Conservation (phyloP, 352 stramenopile species). For the Phytophthora hybrid region DNA sequence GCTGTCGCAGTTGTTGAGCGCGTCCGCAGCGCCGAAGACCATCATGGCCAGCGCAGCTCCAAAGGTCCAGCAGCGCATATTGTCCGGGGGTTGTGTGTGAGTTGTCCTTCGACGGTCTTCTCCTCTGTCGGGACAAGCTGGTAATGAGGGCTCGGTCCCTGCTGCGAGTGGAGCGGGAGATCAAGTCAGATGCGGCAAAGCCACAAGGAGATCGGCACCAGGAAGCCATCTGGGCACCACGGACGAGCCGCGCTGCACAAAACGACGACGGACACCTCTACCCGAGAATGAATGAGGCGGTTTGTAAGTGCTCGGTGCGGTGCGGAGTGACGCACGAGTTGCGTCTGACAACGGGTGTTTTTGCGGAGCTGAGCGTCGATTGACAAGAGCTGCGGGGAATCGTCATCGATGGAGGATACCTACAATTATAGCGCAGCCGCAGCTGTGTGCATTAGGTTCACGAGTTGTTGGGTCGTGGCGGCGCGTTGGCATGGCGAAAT, state of each 20-base stretch:
- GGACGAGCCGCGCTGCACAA: constrained; percentile 24
- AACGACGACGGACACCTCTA: constrained; percentile 32
- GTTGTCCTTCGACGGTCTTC: constrained; percentile 36
- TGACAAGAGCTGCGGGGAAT: background rate
- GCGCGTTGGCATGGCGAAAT: background rate
- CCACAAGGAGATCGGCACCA: constrained; percentile 22
- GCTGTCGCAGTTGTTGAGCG: constrained; percentile 48
- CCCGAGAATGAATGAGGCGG: constrained; percentile 13
- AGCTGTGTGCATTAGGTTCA: background rate
- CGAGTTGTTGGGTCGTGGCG: background rate
- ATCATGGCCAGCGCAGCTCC: constrained; percentile 29
- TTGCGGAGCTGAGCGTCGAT: constrained; percentile 13
- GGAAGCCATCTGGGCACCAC: constrained; percentile 34
- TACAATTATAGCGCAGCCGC: background rate
- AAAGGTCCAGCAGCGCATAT: constrained; percentile 34
- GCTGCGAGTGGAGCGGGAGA: constrained; percentile 11
- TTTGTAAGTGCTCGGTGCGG: background rate
- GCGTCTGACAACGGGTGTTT: constrained; percentile 27
- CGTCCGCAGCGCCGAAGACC: constrained; percentile 22
- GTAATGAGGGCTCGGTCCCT: constrained; percentile 39
- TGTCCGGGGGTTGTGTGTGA: constrained; percentile 3
- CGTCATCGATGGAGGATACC: constrained; percentile 8
- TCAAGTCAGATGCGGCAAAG: constrained; percentile 21
- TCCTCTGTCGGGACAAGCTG: constrained; percentile 39
- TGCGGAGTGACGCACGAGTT: constrained; percentile 7